Evolutionary conservation across 2,329 filamentous ascomycete species (phyloP).

Genomic region (Paecilomyces sp.): DNA sequence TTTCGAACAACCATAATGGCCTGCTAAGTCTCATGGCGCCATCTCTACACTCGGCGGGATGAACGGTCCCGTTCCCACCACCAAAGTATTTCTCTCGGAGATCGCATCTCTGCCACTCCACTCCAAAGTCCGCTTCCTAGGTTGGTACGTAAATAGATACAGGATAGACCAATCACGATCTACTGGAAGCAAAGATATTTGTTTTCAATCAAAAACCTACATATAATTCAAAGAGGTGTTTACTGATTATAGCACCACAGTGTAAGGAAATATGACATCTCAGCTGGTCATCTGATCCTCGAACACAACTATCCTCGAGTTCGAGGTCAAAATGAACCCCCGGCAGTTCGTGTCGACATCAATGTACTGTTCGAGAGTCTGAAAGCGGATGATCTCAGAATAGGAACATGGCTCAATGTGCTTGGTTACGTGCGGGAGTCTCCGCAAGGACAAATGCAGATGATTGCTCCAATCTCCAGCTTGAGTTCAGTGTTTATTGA

Average conservation of each 20-base stretch:
- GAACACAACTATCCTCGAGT: slow-evolving; percentile 56
- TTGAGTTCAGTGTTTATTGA: slow-evolving; percentile 49
- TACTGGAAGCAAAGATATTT: neutral
- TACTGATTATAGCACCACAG: slow-evolving; percentile 30
- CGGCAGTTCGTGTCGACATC: slow-evolving; percentile 60
- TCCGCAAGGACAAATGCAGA: slow-evolving; percentile 23
- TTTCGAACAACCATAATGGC: neutral
- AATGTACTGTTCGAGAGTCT: slow-evolving; percentile 62
- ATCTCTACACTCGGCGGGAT: slow-evolving; percentile 10
- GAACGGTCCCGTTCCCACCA: slow-evolving; percentile 56
- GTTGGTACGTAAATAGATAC: slow-evolving; percentile 59
- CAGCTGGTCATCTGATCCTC: slow-evolving; percentile 57
- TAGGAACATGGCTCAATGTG: slow-evolving; percentile 85
- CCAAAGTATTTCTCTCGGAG: slow-evolving; percentile 57
- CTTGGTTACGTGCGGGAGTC: slow-evolving; percentile 64
- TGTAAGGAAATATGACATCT: slow-evolving; percentile 51
- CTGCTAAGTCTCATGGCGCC: neutral
- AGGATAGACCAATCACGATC: neutral
- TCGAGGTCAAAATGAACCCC: slow-evolving; percentile 21
- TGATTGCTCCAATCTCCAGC: slow-evolving; percentile 6
- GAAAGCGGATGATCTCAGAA: slow-evolving; percentile 54
- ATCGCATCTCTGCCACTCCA: slow-evolving; percentile 47
- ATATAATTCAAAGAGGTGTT: neutral
- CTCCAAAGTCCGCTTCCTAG: slow-evolving; percentile 85
- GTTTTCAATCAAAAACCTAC: neutral